Base-by-base conservation (phyloP, 805 yeast genomes). In the Torulaspora maleeae region DNA sequence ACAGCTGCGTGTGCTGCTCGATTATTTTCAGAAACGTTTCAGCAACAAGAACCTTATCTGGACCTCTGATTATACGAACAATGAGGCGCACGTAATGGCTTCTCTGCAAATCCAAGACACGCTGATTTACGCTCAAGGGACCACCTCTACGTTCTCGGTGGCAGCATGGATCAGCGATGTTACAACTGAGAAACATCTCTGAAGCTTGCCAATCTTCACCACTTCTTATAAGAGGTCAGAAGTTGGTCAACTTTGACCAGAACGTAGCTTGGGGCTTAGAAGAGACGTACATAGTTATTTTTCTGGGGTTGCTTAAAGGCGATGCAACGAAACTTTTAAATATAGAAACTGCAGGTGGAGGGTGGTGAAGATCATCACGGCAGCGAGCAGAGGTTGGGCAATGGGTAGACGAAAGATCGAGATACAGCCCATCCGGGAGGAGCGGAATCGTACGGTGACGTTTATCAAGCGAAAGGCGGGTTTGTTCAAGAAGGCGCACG, bases 361-460 rank as follows among this genome's bases (percentile, higher is more conserved):
- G 30, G 22, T 19, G 27, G 32, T 20, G 32, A 37, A 16, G 34
- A 27, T 27, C 15, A 16, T 15, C 9, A 25, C 13, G 30, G 30
- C 16, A 13, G 30, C 13, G 22, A 28, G 27, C 24, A n/a, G 16
- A 41, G 25, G 41, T 91, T 91, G 99, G 99, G 98, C 43, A 83
- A 93, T 91, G 99, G 99, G 99, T 43, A 83, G 99, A 74, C 84
- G 97, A 71, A 93, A 91, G 67, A 91, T 91, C 53, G 93, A 86
- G 51, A 91, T 91, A 57, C 81, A 86, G 67, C 98, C 98, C 29
- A 81, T 91, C 48, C 72, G 80, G 10, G 96, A 91, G 56, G 97
- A 91, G 64, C 74, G 98, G 45, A 91, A 89, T 67, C 52, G 62
- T 47, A 56, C 67, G 11, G 64, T 58, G 15, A 91, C 99, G 0